phyloP scores from a whole-genome alignment of 768 basidiomycete genomes.

The Boletus pseudopeckii region DNA sequence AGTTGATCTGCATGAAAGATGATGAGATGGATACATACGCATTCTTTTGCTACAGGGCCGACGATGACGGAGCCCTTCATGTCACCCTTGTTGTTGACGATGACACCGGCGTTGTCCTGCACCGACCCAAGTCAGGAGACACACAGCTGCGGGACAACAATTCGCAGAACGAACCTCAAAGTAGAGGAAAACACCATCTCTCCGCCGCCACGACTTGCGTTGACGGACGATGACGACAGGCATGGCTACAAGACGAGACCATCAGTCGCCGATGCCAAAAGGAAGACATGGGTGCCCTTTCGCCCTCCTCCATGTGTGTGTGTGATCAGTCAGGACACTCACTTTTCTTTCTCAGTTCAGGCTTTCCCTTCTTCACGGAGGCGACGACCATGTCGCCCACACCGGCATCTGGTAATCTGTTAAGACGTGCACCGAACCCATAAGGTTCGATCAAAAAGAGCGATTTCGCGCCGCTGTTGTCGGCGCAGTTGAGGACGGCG shows the following conservation, averaged over 20 bases:
- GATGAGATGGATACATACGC: conserved; percentile 54
- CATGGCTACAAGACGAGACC: conserved; percentile 63
- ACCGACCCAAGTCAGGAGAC: neutral
- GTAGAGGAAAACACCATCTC: conserved; percentile 98
- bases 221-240: conserved; percentile 96
- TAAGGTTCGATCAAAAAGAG: conserved; percentile 93
- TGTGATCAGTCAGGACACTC: conserved; percentile 33
- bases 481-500: conserved; percentile 95
- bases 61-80: conserved; percentile 99
- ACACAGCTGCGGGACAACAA: neutral
- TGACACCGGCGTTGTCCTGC: conserved; percentile 93
- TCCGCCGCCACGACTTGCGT: conserved; percentile 96
- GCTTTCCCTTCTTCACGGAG: conserved; percentile 99
- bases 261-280: conserved; percentile 3
- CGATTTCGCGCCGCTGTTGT: conserved; percentile 98
- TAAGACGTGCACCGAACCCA: conserved; percentile 93
- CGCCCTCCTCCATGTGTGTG: too few species aligned
- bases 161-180: conserved; percentile 62
- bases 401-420: conserved; percentile 95
- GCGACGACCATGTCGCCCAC: conserved; percentile 95
- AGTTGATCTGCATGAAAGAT: neutral
- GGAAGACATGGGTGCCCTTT: too few species aligned
- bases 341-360: conserved; percentile 99
- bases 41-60: conserved; percentile 99
- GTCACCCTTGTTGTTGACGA: conserved; percentile 98